Evolutionary conservation across 352 stramenopile genomes (phyloP).

Genomic region (Thraustochytrium sp.): DNA sequence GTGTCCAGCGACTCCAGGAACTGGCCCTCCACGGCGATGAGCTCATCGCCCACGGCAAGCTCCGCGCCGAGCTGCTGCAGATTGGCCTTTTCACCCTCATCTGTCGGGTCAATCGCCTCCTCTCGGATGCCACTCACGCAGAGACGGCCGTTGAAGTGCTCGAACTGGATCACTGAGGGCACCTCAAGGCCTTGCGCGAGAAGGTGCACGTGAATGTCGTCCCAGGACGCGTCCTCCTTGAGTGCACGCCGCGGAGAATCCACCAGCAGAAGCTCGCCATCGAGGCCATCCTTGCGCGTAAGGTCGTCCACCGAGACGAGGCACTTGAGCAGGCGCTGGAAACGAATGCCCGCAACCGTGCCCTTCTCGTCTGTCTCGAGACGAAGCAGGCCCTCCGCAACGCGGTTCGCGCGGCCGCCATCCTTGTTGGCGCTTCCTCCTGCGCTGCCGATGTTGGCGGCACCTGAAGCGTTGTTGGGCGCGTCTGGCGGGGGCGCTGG

Average conservation of each 20-base stretch:
- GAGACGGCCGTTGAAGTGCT: conserved; percentile 7
- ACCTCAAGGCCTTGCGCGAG: neutral
- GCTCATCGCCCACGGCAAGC: conserved; percentile 16
- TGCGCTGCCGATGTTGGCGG: neutral
- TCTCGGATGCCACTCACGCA: conserved; percentile 12
- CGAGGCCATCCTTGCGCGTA: conserved; percentile 18
- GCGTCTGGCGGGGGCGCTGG: too few species aligned
- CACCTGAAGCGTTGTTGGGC: too few species aligned
- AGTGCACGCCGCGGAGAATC: conserved; percentile 12
- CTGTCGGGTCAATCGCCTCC: neutral
- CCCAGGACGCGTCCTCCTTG: conserved; percentile 7
- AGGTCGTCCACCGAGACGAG: conserved; percentile 37
- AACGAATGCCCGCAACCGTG: neutral
- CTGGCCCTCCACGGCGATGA: conserved; percentile 17
- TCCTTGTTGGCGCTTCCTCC: neutral
- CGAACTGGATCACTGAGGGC: neutral
- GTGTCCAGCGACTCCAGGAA: neutral
- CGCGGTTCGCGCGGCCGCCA: neutral
- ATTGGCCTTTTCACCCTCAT: neutral
- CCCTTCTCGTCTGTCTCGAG: conserved; percentile 9
- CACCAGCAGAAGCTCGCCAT: conserved; percentile 9
- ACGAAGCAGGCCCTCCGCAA: neutral
- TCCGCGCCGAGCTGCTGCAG: neutral
- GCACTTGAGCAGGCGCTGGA: conserved; percentile 31
- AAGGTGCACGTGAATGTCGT: neutral